These are phyloP conservation scores for Dryas drummondii DNA, from an alignment of 306 rosid species.

Conservation along the genomic window DNA sequence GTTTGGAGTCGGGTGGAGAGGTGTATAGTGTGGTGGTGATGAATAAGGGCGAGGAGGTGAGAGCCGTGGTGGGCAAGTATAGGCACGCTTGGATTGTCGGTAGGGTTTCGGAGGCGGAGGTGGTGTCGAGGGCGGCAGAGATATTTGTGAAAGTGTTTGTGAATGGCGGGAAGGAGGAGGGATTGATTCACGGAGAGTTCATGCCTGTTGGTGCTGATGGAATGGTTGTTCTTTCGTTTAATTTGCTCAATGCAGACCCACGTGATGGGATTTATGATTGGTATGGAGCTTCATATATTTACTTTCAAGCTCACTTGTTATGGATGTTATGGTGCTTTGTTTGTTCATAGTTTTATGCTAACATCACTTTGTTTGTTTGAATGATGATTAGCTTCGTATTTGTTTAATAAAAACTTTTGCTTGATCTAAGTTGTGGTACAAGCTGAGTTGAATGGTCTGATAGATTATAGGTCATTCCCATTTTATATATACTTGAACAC, in stretches of 20 bases:
- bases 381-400: neutral
- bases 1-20: slow-evolving; percentile 37
- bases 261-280: slow-evolving; percentile 79
- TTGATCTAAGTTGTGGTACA: neutral
- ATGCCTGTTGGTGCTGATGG: slow-evolving; percentile 99
- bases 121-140: slow-evolving; percentile 59
- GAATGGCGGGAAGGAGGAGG: slow-evolving; percentile 83
- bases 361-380: neutral
- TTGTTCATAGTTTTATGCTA: neutral
- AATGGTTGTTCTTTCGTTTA: slow-evolving; percentile 80
- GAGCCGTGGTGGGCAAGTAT: slow-evolving; percentile 74
- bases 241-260: slow-evolving; percentile 87
- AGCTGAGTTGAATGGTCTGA: neutral
- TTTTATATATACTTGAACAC: neutral
- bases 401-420: neutral
- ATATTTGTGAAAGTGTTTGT: slow-evolving; percentile 75
- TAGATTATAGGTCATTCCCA: neutral
- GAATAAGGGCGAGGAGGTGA: slow-evolving; percentile 53
- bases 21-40: slow-evolving; percentile 67
- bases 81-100: slow-evolving; percentile 82
- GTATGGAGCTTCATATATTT: slow-evolving; percentile 40
- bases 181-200: slow-evolving; percentile 72
- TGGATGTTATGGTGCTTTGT: neutral
- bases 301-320: neutral
- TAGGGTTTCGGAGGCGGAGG: slow-evolving; percentile 50